Conservation (phyloP, 345 rosid species). For the Citrus glauca region DNA sequence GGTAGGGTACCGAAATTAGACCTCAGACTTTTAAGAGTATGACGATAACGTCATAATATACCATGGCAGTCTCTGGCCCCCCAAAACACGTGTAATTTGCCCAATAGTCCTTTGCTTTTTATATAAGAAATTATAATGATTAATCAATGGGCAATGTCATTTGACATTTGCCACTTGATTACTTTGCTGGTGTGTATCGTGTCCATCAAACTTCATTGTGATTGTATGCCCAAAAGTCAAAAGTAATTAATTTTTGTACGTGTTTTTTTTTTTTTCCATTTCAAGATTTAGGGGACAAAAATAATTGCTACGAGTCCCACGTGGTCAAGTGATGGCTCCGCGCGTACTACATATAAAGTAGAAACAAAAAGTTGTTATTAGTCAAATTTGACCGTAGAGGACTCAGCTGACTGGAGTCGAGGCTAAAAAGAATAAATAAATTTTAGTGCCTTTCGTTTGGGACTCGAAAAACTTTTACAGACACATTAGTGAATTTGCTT, state of each 20-base stretch:
- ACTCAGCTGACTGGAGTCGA: too few species aligned
- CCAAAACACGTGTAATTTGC: too few species aligned
- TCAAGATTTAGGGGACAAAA: not conserved
- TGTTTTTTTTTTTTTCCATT: not conserved
- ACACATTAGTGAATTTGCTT: not conserved
- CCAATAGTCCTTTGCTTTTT: not conserved
- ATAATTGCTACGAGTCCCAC: not conserved
- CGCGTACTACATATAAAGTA: not conserved
- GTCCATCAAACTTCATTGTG: too few species aligned
- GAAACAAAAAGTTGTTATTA: not conserved
- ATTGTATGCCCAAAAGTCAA: not conserved
- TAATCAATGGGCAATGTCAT: not conserved
- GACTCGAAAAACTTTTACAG: too few species aligned
- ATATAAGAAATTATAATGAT: not conserved
- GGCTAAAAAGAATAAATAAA: not conserved
- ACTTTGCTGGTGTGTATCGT: not conserved
- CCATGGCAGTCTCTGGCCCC: too few species aligned
- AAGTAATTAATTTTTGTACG: not conserved
- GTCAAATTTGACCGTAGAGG: too few species aligned
- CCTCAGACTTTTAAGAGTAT: too few species aligned
- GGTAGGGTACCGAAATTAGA: too few species aligned
- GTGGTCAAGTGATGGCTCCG: not conserved
- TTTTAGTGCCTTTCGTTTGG: not conserved
- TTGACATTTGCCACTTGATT: not conserved
- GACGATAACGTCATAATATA: too few species aligned